Percentiles rank a stretch among this genome's conserved stretches.
phyloP scores from a whole-genome alignment of 1,284 basidiomycete genomes.

The Cryptococcus maquisensis region DNA sequence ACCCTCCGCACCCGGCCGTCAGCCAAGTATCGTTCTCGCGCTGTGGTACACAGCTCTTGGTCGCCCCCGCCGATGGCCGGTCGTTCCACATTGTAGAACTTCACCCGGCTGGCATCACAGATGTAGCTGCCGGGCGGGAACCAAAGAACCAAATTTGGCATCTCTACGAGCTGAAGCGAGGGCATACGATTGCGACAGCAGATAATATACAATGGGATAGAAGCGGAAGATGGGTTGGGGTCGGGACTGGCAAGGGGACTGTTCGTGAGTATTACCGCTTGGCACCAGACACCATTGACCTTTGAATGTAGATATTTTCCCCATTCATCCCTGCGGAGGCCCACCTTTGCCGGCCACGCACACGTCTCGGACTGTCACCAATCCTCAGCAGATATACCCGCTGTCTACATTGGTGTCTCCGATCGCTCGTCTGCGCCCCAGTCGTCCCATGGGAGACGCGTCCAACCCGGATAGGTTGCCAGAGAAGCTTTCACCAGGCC shows the following conservation, averaged over 20 bases:
- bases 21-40: constrained; percentile 58
- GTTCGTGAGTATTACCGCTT: constrained; percentile 43
- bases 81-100: constrained; percentile 57
- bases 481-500: neutral
- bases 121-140: constrained; percentile 5
- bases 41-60: constrained; percentile 59
- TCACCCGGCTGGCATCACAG: constrained; percentile 27
- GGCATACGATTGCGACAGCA: constrained; percentile 64
- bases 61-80: constrained; percentile 61
- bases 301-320: constrained; percentile 61
- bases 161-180: constrained; percentile 65
- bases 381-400: constrained; percentile 55
- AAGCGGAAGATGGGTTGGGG: constrained; percentile 66
- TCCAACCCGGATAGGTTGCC: neutral
- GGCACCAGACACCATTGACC: constrained; percentile 13
- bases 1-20: constrained; percentile 36
- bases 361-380: constrained; percentile 57
- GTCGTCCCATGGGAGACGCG: neutral
- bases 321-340: constrained; percentile 71
- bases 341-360: constrained; percentile 63
- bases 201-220: constrained; percentile 54
- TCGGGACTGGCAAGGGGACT: constrained; percentile 56
- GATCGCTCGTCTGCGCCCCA: constrained; percentile 55
- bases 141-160: constrained; percentile 54
- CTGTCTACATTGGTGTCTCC: constrained; percentile 58